phyloP scores from a whole-genome alignment of 2,329 filamentous ascomycete genomes.

The Tolypocladium inflatum region DNA sequence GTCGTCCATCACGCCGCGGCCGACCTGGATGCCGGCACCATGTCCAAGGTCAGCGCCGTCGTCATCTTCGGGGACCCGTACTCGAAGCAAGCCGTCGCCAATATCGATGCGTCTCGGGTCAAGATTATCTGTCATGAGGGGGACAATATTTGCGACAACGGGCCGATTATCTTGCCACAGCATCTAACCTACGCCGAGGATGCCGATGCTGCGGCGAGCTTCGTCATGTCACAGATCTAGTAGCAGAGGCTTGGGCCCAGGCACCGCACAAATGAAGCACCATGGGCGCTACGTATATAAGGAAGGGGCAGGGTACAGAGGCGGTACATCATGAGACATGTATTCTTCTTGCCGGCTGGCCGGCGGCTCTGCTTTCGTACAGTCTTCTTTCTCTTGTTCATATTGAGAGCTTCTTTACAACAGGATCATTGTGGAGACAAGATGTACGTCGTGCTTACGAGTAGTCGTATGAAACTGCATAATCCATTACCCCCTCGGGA shows the following conservation, averaged over 20 bases:
- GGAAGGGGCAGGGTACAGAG: neutral
- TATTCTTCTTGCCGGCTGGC: neutral
- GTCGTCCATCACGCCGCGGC: slow-evolving; percentile 16
- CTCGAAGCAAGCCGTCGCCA: slow-evolving; percentile 10
- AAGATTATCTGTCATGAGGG: slow-evolving; percentile 15
- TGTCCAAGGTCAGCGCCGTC: slow-evolving; percentile 16
- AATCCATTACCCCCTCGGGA: neutral
- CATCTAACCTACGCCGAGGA: slow-evolving; percentile 18
- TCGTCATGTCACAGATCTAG: slow-evolving; percentile 8
- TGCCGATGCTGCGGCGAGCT: slow-evolving; percentile 12
- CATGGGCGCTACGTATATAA: neutral
- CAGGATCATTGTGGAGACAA: neutral
- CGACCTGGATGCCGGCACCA: slow-evolving; percentile 10
- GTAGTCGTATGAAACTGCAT: neutral
- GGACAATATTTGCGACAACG: slow-evolving; percentile 19
- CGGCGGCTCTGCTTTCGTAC: neutral
- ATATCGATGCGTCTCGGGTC: slow-evolving; percentile 10
- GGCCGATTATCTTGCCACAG: slow-evolving; percentile 13
- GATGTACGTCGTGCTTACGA: neutral
- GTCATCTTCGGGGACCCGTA: slow-evolving; percentile 21
- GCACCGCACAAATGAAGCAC: neutral
- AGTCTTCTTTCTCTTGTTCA: neutral
- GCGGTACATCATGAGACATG: neutral
- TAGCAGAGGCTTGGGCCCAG: neutral
- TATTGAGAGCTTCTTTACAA: neutral